Evolutionary conservation across 306 rosid genomes (phyloP), one percentile per base, ranked within the genome.

Genomic region (Astragalus membranaceus): DNA sequence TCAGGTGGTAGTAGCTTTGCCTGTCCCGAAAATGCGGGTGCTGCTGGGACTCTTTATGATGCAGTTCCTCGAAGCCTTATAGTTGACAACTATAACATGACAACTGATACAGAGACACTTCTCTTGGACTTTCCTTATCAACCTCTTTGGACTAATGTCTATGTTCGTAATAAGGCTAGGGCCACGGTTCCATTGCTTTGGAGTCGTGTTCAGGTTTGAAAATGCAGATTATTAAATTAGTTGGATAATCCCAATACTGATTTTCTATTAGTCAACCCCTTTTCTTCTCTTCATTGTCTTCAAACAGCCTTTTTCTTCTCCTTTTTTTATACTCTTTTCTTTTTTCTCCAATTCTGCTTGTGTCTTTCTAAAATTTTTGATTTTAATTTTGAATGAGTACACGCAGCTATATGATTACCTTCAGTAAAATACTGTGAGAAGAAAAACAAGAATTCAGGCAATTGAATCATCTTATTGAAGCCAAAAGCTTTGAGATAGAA

Each of bases 131-230:
- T 95, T 74, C 97, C 96, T 64, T 78, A 91, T 82, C 97, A 80
- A 74, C 99, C 99, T 63, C 97, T 95, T 58, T 87, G 89, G 99
- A 89, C 96, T 48, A 95, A 95, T 81, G 85, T 95, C 71, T 95
- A 91, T 83, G 86, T 95, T 74, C 86, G 87, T 49, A 89, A 95
- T 78, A 86, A 83, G 84, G 99, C 99, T 16, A 86, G 96, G 88
- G 99, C 97, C 60, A 77, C 95, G 5, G 97, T 95, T 74, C 99
- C 99, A 57, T 81, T 95, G 86, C 96, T 89, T 55, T 95, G 99
- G 99, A 95, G 99, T 72, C 96, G 97, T 39, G 99, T 95, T 67
- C 99, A 95, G 97, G 99, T 95, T 83, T n/a, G 96, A 75, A 46
- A 47, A 58, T 37, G 67, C 68, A 59, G 56, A 72, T 65, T n/a